Conservation (phyloP, 345 rosid species). For the Camelina laxa region DNA sequence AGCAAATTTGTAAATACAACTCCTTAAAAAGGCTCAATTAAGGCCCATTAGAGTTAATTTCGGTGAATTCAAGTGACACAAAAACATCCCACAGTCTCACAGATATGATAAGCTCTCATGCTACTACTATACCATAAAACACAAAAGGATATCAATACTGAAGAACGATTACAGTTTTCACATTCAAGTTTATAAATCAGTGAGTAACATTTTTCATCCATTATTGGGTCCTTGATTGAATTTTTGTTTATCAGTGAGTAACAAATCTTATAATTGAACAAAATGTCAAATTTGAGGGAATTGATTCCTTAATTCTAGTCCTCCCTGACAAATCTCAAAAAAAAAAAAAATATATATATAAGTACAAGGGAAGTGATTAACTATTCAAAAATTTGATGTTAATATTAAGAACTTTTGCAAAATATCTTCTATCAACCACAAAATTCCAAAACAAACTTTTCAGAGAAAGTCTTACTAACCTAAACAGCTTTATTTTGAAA, state of each 20-base stretch:
- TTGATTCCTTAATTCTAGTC: neutral
- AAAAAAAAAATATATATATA: no score
- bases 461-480: constrained; percentile 18
- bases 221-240: no score
- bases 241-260: no score
- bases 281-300: neutral
- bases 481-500: constrained; percentile 11
- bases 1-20: no score
- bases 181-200: no score
- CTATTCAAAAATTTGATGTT: no score
- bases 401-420: neutral
- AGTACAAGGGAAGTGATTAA: no score
- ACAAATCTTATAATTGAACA: neutral
- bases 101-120: neutral
- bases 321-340: neutral
- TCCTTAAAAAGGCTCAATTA: neutral
- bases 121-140: neutral
- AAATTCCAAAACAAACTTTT: neutral
- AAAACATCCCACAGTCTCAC: neutral
- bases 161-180: no score
- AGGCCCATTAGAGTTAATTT: neutral
- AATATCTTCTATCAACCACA: constrained; percentile 7
- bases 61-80: neutral
- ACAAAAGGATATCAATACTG: no score
- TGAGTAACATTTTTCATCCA: no score